Evolutionary conservation across 495 filamentous ascomycete genomes (phyloP).

Genomic region (Hypoxylon cercidicola): DNA sequence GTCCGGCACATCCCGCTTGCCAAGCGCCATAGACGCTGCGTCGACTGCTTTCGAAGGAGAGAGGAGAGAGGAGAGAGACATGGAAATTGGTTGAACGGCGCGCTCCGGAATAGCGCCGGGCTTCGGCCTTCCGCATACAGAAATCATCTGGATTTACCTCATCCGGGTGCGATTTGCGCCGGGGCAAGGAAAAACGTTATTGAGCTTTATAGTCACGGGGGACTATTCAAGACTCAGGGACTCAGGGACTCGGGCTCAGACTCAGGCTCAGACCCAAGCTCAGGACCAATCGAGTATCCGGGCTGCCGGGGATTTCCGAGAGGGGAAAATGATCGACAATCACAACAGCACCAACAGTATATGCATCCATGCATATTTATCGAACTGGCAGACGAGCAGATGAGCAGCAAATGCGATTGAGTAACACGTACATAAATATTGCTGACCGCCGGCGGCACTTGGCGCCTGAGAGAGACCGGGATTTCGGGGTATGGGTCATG

Average conservation of each 20-base stretch:
- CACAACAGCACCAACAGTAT: constrained; percentile 10
- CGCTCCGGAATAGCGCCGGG: constrained; percentile 30
- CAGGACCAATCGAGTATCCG: too few relatives aligned
- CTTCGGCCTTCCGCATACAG: constrained; percentile 19
- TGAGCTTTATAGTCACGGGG: constrained; percentile 10
- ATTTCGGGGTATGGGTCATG: constrained; percentile 5
- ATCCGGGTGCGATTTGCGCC: constrained; percentile 30
- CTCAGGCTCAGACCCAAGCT: too few relatives aligned
- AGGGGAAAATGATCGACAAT: constrained; percentile 27
- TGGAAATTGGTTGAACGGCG: constrained; percentile 5
- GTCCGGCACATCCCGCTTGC: not conserved
- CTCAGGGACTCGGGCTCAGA: not conserved
- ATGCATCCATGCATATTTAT: not conserved
- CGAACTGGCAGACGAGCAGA: constrained; percentile 8
- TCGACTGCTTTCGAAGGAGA: not conserved
- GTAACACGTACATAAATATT: constrained; percentile 14
- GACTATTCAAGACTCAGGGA: not conserved
- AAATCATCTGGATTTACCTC: constrained; percentile 21
- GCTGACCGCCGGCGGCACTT: constrained; percentile 32
- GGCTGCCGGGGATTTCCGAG: not conserved
- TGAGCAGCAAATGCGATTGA: constrained; percentile 1
- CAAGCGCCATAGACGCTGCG: not conserved
- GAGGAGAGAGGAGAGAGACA: too few relatives aligned
- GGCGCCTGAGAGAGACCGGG: constrained; percentile 13
- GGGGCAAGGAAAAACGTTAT: constrained; percentile 15